Evolutionary conservation across 768 basidiomycete genomes (phyloP).

Genomic region (Boletus bicolor): DNA sequence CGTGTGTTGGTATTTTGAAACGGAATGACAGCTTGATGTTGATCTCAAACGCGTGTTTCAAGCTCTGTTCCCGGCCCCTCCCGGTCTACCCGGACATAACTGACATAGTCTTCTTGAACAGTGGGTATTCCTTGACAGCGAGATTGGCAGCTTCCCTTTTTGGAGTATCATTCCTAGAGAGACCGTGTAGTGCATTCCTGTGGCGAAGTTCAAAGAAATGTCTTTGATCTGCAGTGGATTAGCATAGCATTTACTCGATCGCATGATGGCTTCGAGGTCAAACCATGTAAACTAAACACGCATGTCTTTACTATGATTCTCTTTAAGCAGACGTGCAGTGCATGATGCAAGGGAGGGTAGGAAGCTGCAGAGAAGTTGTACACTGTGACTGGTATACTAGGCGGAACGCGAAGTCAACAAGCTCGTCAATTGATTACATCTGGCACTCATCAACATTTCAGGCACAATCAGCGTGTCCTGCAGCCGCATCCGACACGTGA

Average conservation of each 20-base stretch:
- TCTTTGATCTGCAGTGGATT: neutral
- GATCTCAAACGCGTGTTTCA: slow-evolving; percentile 1
- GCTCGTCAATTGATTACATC: neutral
- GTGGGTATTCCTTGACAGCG: neutral
- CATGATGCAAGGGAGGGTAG: neutral
- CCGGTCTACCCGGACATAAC: neutral
- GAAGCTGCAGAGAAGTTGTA: neutral
- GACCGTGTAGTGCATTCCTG: neutral
- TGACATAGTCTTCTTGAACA: neutral
- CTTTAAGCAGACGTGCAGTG: neutral
- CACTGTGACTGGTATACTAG: neutral
- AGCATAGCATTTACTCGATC: neutral
- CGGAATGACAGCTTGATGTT: slow-evolving; percentile 9
- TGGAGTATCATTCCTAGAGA: neutral
- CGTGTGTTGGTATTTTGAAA: slow-evolving; percentile 1
- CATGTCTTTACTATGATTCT: too few relatives aligned
- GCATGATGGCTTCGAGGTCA: neutral
- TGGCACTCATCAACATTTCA: too few relatives aligned
- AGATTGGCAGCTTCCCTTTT: neutral
- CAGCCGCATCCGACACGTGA: neutral
- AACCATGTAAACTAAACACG: too few relatives aligned
- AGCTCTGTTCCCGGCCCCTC: neutral
- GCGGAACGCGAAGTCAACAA: neutral
- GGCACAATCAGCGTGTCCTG: neutral
- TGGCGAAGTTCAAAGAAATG: neutral